These are phyloP conservation scores for Candida tropicalis DNA, from an alignment of 1,139 yeast species.

Conservation along the genomic window DNA sequence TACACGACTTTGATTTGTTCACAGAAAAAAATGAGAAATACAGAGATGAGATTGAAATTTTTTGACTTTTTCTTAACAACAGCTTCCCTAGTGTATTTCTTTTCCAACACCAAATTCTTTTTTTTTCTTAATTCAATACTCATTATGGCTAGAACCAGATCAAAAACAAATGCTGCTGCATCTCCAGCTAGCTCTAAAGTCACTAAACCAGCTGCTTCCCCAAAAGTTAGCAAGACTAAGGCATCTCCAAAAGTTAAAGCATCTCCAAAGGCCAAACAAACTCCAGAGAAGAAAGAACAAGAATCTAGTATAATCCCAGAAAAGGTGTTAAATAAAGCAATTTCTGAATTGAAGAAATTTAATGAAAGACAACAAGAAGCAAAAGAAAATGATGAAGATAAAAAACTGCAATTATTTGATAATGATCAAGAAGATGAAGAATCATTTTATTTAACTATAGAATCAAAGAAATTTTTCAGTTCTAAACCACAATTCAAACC, in stretches of 20 bases:
- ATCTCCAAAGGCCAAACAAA: conserved; percentile 6
- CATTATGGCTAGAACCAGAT: conserved; percentile 36
- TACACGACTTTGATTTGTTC: too few species aligned
- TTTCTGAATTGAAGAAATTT: conserved; percentile 54
- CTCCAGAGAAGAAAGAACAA: conserved; percentile 3
- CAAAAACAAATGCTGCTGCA: conserved; percentile 24
- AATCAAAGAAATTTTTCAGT: conserved; percentile 64
- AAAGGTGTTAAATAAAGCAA: conserved; percentile 44
- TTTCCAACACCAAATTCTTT: too few species aligned
- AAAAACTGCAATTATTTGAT: conserved; percentile 39
- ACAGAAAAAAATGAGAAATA: too few species aligned
- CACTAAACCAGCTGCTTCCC: conserved; percentile 11
- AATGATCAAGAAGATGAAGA: conserved; percentile 54
- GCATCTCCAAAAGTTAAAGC: conserved; percentile 8
- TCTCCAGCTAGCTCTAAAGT: conserved; percentile 22
- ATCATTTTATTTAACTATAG: conserved; percentile 59
- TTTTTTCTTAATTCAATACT: too few species aligned
- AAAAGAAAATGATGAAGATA: conserved; percentile 21
- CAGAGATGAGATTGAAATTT: conserved; percentile 8
- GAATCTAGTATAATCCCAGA: conserved; percentile 19
- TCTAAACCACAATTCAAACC: conserved; percentile 74
- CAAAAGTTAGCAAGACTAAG: conserved; percentile 10
- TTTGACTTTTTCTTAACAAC: neutral
- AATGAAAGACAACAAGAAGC: conserved; percentile 26
- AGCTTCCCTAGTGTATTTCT: too few species aligned